Conservation (phyloP, 1,284 basidiomycete species). For the Cryptococcus amylolentus region DNA sequence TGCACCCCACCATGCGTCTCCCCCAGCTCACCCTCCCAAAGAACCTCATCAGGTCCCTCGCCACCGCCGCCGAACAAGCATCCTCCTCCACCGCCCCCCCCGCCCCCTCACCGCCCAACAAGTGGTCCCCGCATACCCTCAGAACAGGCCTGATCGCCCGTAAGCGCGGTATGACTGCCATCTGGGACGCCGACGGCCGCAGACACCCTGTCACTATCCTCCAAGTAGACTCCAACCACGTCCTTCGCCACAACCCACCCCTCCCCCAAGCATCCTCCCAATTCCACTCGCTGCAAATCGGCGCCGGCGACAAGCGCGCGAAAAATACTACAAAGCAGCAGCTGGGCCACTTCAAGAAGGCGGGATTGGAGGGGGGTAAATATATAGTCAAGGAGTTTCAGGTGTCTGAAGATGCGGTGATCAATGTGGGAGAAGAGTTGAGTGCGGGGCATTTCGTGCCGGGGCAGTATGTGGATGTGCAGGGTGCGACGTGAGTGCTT, state of each 20-base stretch:
- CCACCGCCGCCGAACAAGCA: slow-evolving; percentile 9
- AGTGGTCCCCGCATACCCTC: slow-evolving; percentile 80
- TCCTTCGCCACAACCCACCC: slow-evolving; percentile 44
- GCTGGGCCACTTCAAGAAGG: slow-evolving; percentile 81
- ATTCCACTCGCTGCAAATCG: slow-evolving; percentile 83
- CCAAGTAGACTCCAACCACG: slow-evolving; percentile 64
- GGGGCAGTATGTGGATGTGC: slow-evolving; percentile 92
- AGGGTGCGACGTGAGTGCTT: slow-evolving; percentile 76
- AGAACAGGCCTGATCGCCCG: slow-evolving; percentile 92
- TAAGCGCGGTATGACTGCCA: slow-evolving; percentile 91
- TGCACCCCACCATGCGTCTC: slow-evolving; percentile 24
- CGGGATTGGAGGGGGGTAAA: slow-evolving; percentile 73
- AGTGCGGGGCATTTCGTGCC: slow-evolving; percentile 96
- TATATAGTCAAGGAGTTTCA: slow-evolving; percentile 85
- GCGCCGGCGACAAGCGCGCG: slow-evolving; percentile 64
- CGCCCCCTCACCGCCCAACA: slow-evolving; percentile 12
- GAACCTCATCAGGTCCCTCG: slow-evolving; percentile 10
- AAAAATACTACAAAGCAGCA: slow-evolving; percentile 70
- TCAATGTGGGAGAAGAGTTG: slow-evolving; percentile 83
- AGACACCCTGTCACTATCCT: slow-evolving; percentile 89
- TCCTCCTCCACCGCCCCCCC: slow-evolving; percentile 3
- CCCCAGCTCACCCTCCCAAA: slow-evolving; percentile 19
- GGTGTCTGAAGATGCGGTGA: slow-evolving; percentile 80
- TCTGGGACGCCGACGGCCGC: slow-evolving; percentile 88
- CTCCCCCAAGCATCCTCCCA: slow-evolving; percentile 43